Base-by-base conservation (phyloP, 352 stramenopile species). In the Saprolegnia diclina region DNA sequence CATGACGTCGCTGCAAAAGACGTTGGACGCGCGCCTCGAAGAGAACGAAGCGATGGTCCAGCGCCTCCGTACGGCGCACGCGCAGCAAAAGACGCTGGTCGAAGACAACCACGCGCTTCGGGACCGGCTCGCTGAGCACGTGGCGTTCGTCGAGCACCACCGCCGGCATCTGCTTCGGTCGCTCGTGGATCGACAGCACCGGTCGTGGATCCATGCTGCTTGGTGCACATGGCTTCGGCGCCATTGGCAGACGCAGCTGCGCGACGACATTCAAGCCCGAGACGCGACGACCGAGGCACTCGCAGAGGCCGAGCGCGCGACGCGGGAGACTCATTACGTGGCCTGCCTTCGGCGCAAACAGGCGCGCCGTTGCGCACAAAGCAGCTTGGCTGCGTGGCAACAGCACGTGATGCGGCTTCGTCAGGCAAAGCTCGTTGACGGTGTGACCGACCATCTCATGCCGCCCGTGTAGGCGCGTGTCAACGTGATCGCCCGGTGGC, bases 1-100 rank as follows among this genome's bases (percentile, higher is more conserved):
- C 63, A 29, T 69, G 19, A 19, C 63, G 26, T 69, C 63, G 7
- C 53, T 69, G n/a, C 63, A 69, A 48, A 69, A 69, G 38, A 69
- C 63, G 3, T 45, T 69, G 26, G 63, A 69, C 21, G 46, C 19
- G 5, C 63, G 63, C 6, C n/a, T 55, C 1, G n/a, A 61, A 46
- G 63, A 69, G n/a, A 44, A 57, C 40, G 63, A 69, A 13, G 26
- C 14, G 18, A 69, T 69, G 45, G 29, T 38, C 14, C 38, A 57
- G 38, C 63, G 63, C 16, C 29, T 69, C 11, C 63, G 38, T 9
- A 42, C 40, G 5, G 52, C 53, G 21, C 53, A 61, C 40, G 63
- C 22, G 21, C 14, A 24, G 29, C 40, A 62, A 13, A 22, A 35
- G 11, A 21, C 35, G 22, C 18, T 69, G 46, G 11, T 13, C n/a